Evolutionary conservation across 2,329 filamentous ascomycete species (phyloP).

Genomic region (Chlorencoelia australis): DNA sequence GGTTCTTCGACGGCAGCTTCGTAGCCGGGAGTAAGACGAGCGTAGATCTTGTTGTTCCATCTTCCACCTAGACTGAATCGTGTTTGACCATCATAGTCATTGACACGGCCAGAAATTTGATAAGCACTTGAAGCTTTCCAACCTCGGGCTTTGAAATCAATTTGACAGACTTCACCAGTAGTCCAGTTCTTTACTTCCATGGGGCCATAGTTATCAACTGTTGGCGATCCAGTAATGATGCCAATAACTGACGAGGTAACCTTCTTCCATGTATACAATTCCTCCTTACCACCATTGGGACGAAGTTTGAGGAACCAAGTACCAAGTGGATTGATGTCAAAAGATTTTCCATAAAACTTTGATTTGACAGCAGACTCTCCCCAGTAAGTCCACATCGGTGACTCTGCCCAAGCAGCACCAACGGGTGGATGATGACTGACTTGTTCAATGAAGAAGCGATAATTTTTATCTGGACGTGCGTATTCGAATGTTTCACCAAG

Average conservation of each 20-base stretch:
- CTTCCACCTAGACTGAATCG: slow-evolving; percentile 84
- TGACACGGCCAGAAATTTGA: slow-evolving; percentile 76
- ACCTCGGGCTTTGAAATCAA: slow-evolving; percentile 91
- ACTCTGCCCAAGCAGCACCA: slow-evolving; percentile 86
- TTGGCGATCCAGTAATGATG: slow-evolving; percentile 93
- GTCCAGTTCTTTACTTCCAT: slow-evolving; percentile 99
- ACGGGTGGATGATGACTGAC: slow-evolving; percentile 95
- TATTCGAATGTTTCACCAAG: slow-evolving; percentile 97
- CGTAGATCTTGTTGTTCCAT: slow-evolving; percentile 97
- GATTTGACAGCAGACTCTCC: slow-evolving; percentile 92
- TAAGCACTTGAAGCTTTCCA: slow-evolving; percentile 94
- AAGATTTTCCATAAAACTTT: slow-evolving; percentile 95
- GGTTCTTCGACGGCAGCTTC: slow-evolving; percentile 61
- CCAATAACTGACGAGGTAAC: slow-evolving; percentile 95
- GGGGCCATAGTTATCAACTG: slow-evolving; percentile 92
- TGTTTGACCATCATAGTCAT: slow-evolving; percentile 69
- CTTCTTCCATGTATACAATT: slow-evolving; percentile 98
- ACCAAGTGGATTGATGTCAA: slow-evolving; percentile 90
- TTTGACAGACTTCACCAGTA: slow-evolving; percentile 77
- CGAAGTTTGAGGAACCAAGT: slow-evolving; percentile 92
- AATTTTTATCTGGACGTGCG: slow-evolving; percentile 88
- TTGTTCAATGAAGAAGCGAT: slow-evolving; percentile 97
- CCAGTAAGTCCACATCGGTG: slow-evolving; percentile 92
- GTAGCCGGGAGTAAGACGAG: slow-evolving; percentile 82
- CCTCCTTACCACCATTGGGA: slow-evolving; percentile 66